phyloP scores from a whole-genome alignment of 176 grass and related monocot genomes.

The Aegilops tauschii region DNA sequence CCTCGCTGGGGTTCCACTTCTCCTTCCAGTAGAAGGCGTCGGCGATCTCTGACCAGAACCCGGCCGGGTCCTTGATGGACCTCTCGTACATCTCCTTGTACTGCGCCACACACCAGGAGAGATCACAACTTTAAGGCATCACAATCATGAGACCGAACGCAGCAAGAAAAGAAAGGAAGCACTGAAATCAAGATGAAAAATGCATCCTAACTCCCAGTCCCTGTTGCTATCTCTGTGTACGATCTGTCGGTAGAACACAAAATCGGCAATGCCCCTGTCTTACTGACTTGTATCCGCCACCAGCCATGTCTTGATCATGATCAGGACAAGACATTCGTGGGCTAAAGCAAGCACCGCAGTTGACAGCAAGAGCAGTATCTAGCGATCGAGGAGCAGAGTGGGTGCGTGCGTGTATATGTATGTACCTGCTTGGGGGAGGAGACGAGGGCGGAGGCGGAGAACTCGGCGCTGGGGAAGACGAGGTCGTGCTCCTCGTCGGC shows the following conservation, averaged over 20 bases:
- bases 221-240: not conserved
- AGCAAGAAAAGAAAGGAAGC: not conserved
- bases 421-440: conserved; percentile 75
- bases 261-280: conserved; percentile 27
- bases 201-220: not conserved
- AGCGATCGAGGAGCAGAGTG: not conserved
- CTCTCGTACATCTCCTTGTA: conserved; percentile 83
- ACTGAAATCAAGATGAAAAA: not conserved
- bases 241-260: not conserved
- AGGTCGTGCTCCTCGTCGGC: conserved; percentile 86
- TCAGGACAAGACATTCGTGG: not conserved
- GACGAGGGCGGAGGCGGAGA: conserved; percentile 71
- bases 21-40: conserved; percentile 86
- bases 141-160: not conserved
- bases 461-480: conserved; percentile 62
- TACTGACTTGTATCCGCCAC: not conserved
- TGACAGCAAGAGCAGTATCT: not conserved
- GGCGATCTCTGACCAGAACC: conserved; percentile 92
- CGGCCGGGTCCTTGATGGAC: conserved; percentile 69
- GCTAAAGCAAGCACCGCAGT: not conserved
- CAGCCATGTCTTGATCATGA: conserved; percentile 10
- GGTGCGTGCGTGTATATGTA: too few relatives aligned
- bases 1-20: conserved; percentile 80
- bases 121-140: conserved; percentile 24
- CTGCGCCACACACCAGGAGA: conserved; percentile 31